A percentile compares a stretch with the other conserved stretches of the same genome.
Evolutionary conservation across 192 early-diverging fungal genomes (phyloP).

Genomic region (Radiomyces spectabilis): DNA sequence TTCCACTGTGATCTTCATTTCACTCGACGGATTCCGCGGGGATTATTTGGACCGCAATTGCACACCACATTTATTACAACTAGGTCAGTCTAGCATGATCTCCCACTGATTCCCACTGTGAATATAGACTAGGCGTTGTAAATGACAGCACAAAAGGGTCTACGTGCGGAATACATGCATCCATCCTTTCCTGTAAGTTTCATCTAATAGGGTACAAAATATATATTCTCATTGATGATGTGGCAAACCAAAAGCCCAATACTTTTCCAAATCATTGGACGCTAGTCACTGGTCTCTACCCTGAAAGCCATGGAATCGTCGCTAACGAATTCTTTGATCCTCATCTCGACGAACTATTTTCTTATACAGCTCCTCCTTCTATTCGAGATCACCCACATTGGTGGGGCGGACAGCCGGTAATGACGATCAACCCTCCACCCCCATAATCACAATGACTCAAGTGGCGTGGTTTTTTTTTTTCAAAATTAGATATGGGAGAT

Average conservation of each 20-base stretch:
- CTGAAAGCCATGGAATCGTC: slow-evolving; percentile 88
- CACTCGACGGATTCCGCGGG: slow-evolving; percentile 74
- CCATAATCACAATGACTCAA: not conserved
- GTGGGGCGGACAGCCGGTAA: slow-evolving; percentile 85
- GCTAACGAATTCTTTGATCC: slow-evolving; percentile 78
- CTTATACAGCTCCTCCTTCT: too few species aligned
- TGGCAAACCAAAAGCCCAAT: not conserved
- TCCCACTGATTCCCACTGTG: too few species aligned
- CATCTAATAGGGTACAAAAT: not conserved
- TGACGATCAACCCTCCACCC: not conserved
- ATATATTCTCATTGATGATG: not conserved
- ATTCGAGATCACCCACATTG: slow-evolving; percentile 62
- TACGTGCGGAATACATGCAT: slow-evolving; percentile 48
- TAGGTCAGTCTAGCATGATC: too few species aligned
- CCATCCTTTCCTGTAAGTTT: slow-evolving; percentile 53
- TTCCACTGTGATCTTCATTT: slow-evolving; percentile 63
- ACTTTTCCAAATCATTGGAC: slow-evolving; percentile 95
- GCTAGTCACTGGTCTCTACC: slow-evolving; percentile 85
- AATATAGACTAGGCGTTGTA: too few species aligned
- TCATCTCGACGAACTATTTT: slow-evolving; percentile 61
- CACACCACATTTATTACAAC: slow-evolving; percentile 51
- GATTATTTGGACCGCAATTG: slow-evolving; percentile 70
- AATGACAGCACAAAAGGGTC: slow-evolving; percentile 30
- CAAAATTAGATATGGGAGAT: slow-evolving; percentile 73
- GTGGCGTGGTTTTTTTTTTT: not conserved